Evolutionary conservation across 371 early-diverging fungal species (phyloP).

Genomic region (Zychaea mexicana): DNA sequence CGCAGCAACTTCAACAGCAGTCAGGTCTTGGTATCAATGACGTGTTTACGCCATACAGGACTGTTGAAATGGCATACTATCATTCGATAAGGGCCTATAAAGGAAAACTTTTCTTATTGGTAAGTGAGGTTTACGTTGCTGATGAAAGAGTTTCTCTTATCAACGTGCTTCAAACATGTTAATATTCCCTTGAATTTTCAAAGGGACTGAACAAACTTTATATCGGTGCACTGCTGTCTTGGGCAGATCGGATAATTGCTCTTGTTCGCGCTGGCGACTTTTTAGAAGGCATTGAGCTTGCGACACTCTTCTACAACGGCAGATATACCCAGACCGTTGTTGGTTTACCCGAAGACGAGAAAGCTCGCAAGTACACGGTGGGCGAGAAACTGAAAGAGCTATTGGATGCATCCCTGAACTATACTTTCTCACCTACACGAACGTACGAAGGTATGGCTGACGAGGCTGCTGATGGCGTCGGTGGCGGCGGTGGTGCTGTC

Average conservation of each 20-base stretch:
- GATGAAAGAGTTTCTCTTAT: not conserved
- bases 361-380: slow-evolving; percentile 56
- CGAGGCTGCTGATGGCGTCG: slow-evolving; percentile 30
- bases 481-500: slow-evolving; percentile 41
- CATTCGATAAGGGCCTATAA: slow-evolving; percentile 70
- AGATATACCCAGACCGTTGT: slow-evolving; percentile 62
- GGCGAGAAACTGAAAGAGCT: slow-evolving; percentile 72
- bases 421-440: slow-evolving; percentile 62
- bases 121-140: too few relatives aligned
- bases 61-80: slow-evolving; percentile 72
- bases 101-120: slow-evolving; percentile 34
- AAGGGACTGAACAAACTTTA: slow-evolving; percentile 68
- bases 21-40: slow-evolving; percentile 5
- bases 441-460: slow-evolving; percentile 46
- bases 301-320: slow-evolving; percentile 69
- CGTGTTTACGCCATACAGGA: slow-evolving; percentile 22
- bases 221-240: slow-evolving; percentile 70
- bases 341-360: slow-evolving; percentile 72
- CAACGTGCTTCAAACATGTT: not conserved
- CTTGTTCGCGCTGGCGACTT: slow-evolving; percentile 75
- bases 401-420: slow-evolving; percentile 66
- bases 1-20: too few relatives aligned
- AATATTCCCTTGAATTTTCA: not conserved
- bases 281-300: slow-evolving; percentile 69
- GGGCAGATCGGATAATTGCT: slow-evolving; percentile 78